These are phyloP conservation scores for Ganoderma resinaceum DNA, from an alignment of 1,284 basidiomycete genomes.

Conservation along the genomic window DNA sequence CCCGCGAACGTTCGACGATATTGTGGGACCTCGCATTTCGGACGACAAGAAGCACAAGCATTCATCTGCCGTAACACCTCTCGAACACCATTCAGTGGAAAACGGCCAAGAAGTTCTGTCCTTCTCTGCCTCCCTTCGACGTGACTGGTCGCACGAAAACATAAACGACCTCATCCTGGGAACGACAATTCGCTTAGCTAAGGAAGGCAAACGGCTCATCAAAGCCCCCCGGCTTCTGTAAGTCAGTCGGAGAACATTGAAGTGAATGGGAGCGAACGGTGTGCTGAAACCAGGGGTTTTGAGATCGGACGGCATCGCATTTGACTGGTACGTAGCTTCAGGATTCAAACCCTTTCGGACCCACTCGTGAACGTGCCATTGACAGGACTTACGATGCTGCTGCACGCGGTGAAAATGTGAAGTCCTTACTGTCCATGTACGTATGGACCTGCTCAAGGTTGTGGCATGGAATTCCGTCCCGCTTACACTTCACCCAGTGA, in stretches of 20 bases:
- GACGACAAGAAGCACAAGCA: constrained; percentile 8
- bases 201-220: constrained; percentile 30
- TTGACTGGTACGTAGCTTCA: constrained; percentile 33
- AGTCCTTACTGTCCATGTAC: constrained; percentile 28
- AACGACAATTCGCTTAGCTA: constrained; percentile 24
- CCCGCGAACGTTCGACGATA: constrained; percentile 18
- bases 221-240: constrained; percentile 32
- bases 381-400: constrained; percentile 30
- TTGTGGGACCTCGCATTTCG: constrained; percentile 6
- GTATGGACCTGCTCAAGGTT: constrained; percentile 4
- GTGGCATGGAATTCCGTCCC: background rate
- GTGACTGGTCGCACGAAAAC: constrained; percentile 8
- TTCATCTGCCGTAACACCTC: background rate
- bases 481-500: constrained; percentile 12
- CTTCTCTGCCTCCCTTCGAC: constrained; percentile 7
- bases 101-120: constrained; percentile 29
- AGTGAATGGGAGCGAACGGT: background rate
- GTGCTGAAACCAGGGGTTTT: constrained; percentile 10
- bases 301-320: constrained; percentile 32
- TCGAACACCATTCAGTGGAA: background rate
- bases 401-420: constrained; percentile 25
- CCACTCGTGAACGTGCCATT: background rate
- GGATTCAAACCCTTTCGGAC: background rate
- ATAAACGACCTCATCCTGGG: constrained; percentile 32
- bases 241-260: constrained; percentile 14